These are phyloP conservation scores for Blepharisma stoltei DNA, from an alignment of 73 alveolate species.

Conservation along the genomic window DNA sequence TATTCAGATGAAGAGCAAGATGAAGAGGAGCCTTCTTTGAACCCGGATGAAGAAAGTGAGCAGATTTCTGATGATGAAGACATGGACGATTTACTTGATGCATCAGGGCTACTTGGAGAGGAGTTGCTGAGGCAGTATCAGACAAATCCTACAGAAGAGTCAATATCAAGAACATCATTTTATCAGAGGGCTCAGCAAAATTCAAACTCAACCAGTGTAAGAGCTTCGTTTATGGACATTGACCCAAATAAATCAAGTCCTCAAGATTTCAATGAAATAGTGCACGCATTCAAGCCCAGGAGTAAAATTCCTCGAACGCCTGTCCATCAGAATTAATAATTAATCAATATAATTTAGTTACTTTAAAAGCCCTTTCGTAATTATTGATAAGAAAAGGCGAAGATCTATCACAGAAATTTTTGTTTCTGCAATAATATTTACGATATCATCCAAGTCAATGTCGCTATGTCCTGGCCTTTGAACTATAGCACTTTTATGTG, in stretches of 20 bases:
- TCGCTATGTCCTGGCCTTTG: no score
- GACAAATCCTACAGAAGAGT: neutral
- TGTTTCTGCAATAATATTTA: no score
- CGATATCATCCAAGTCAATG: no score
- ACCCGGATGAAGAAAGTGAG: constrained; percentile 55
- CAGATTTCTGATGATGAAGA: constrained; percentile 50
- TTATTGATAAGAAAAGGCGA: no score
- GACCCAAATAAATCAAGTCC: neutral
- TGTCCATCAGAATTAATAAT: neutral
- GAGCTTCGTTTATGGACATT: neutral
- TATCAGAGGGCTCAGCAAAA: neutral
- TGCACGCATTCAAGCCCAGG: neutral
- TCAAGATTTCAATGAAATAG: neutral
- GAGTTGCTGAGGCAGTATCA: constrained; percentile 14
- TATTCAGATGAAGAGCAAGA: constrained; percentile 56
- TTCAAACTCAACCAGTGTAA: neutral
- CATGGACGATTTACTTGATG: constrained; percentile 9
- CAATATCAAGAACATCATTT: constrained; percentile 9
- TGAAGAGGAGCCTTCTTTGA: constrained; percentile 48
- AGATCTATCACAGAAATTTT: no score
- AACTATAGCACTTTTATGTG: no score
- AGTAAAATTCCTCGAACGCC: constrained; percentile 16
- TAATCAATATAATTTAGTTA: no score
- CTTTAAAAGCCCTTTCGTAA: no score
- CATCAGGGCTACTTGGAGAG: constrained; percentile 14